Conservation (phyloP, 148 eudicot species). For the Chenopodium quinoa region DNA sequence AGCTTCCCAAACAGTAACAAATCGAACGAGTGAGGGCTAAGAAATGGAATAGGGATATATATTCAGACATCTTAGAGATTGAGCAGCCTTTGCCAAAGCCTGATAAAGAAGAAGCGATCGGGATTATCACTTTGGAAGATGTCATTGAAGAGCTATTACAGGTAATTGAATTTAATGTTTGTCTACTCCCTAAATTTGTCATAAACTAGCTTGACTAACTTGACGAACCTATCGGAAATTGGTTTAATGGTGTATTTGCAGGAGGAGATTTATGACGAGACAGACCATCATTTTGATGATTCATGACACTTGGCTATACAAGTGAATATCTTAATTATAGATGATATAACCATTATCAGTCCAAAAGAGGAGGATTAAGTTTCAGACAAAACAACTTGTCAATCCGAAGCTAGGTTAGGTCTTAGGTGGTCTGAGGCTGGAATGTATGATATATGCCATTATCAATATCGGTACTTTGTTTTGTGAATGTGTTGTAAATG, state of each 20-base stretch:
- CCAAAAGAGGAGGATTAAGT: background rate
- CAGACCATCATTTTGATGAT: conserved; percentile 74
- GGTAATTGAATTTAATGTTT: conserved; percentile 33
- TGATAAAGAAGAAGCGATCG: conserved; percentile 86
- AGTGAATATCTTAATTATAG: background rate
- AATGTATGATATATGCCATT: background rate
- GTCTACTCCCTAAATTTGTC: background rate
- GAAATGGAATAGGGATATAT: conserved; percentile 72
- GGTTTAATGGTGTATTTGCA: conserved; percentile 24
- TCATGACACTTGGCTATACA: conserved; percentile 36
- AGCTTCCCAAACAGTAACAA: conserved; percentile 66
- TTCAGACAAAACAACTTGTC: conserved; percentile 16
- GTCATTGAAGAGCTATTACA: conserved; percentile 93
- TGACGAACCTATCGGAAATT: background rate
- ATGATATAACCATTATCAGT: background rate
- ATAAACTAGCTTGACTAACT: background rate
- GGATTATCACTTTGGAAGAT: conserved; percentile 90
- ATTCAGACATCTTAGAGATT: conserved; percentile 69
- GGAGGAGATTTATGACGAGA: conserved; percentile 99
- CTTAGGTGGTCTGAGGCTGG: conserved; percentile 14
- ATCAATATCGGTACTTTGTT: conserved; percentile 9
- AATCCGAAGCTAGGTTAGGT: conserved; percentile 6
- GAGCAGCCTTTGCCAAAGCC: conserved; percentile 67
- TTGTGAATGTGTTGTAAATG: conserved; percentile 11
- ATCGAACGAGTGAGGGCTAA: conserved; percentile 50